Conservation (phyloP, 2,329 filamentous ascomycete species). For the Elsinoe arachidis region DNA sequence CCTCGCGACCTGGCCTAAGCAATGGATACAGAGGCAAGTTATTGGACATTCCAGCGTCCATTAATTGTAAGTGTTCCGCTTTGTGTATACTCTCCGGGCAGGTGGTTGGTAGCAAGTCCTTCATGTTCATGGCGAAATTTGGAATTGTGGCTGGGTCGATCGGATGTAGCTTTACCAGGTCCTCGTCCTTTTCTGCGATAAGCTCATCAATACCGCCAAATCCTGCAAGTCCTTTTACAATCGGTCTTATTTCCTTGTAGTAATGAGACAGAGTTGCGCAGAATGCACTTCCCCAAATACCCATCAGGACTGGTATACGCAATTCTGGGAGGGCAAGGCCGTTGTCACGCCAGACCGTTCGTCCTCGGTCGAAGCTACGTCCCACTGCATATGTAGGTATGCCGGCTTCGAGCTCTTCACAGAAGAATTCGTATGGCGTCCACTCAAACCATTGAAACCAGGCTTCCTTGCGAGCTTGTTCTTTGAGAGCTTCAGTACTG, state of each 20-base stretch:
- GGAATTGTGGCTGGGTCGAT: constrained; percentile 87
- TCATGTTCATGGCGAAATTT: constrained; percentile 80
- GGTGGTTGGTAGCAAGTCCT: constrained; percentile 61
- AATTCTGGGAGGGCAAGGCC: constrained; percentile 72
- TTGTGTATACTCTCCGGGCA: constrained; percentile 70
- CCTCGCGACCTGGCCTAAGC: constrained; percentile 74
- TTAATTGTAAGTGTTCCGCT: constrained; percentile 55
- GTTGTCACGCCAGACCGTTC: constrained; percentile 53
- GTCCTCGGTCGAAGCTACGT: constrained; percentile 66
- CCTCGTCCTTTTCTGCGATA: constrained; percentile 72
- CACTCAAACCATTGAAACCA: constrained; percentile 99
- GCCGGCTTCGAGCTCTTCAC: constrained; percentile 81
- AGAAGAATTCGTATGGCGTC: constrained; percentile 91
- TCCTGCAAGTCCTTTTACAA: constrained; percentile 65
- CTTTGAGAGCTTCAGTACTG: constrained; percentile 31
- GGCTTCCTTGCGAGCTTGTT: constrained; percentile 51
- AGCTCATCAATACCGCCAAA: constrained; percentile 69
- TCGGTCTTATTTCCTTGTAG: constrained; percentile 83
- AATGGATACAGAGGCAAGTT: constrained; percentile 94
- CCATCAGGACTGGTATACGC: constrained; percentile 73
- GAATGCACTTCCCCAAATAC: constrained; percentile 94
- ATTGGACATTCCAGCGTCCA: constrained; percentile 99
- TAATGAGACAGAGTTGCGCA: constrained; percentile 94
- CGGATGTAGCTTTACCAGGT: constrained; percentile 84
- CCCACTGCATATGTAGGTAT: constrained; percentile 94